Percentiles rank a stretch among this genome's conserved stretches.
Evolutionary conservation across 1,284 basidiomycete genomes (phyloP).

Genomic region (Albatrellus sp.): DNA sequence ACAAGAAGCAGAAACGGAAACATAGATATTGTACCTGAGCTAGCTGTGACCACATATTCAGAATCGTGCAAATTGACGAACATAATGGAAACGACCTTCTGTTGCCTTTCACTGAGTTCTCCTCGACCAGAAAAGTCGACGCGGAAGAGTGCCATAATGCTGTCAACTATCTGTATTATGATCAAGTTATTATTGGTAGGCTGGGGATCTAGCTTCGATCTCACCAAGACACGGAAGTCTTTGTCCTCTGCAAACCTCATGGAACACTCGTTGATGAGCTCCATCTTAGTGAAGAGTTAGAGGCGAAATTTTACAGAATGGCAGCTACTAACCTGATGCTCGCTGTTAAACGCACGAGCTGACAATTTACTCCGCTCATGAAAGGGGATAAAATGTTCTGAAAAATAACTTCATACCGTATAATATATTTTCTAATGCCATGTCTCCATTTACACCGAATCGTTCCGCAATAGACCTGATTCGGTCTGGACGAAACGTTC

Average conservation of each 20-base stretch:
- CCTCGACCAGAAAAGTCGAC: conserved; percentile 88
- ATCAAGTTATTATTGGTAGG: neutral
- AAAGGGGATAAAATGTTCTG: neutral
- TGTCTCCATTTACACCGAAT: conserved; percentile 78
- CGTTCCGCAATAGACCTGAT: conserved; percentile 82
- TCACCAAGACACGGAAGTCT: conserved; percentile 61
- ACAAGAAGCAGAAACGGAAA: neutral
- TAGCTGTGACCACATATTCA: conserved; percentile 27
- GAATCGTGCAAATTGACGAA: neutral
- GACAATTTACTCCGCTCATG: neutral
- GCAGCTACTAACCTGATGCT: conserved; percentile 53
- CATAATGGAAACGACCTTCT: conserved; percentile 43
- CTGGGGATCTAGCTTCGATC: neutral
- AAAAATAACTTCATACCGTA: conserved; percentile 38
- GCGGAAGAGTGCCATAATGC: conserved; percentile 91
- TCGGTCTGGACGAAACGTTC: conserved; percentile 88
- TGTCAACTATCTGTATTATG: conserved; percentile 69
- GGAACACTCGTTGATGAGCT: conserved; percentile 30
- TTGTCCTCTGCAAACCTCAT: conserved; percentile 75
- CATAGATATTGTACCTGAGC: conserved; percentile 56
- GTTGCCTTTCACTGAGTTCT: conserved; percentile 85
- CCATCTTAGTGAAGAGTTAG: conserved; percentile 8
- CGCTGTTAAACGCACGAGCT: conserved; percentile 80
- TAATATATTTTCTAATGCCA: conserved; percentile 80
- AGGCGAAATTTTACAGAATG: neutral